Base-by-base conservation (phyloP, 192 early-diverging fungal genomes). In the Backusella morwellensis region DNA sequence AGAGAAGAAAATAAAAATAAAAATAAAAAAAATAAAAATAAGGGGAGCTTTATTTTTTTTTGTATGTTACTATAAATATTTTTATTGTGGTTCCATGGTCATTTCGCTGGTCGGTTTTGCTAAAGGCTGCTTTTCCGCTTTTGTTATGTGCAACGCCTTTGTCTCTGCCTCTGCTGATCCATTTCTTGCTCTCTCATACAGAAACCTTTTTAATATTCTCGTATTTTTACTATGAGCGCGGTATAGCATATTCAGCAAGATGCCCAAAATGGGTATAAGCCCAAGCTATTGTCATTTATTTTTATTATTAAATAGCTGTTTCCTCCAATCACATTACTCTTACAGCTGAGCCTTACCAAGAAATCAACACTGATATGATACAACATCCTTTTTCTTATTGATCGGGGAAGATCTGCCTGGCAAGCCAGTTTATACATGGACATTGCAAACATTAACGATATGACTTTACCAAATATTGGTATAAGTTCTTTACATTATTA, bases 341-440 rank as follows among this genome's bases (percentile, higher is more conserved):
- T 34, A 15, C 23, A 0, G 12, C 17, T 44, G 15, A 66, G 2
- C 72, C 78, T 36, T 81, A 77, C 80, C 72, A 81, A 35, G 26
- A 81, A 81, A 56, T 81, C 76, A 6, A 81, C 73, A 0, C 21
- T 74, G 32, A 77, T 70, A 50, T 81, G 75, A 63, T 74, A 81
- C 19, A 77, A 12, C 80, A 81, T 81, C 9, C 63, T 40, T 8
- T 73, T 29, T 29, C 68, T 72, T 26, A 81, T 40, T 0, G 50
- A 35, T 38, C 50, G 17, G 8, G 76, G 73, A 38, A 81, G n/a
- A 50, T 77, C 73, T 1, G 76, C 76, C 47, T 77, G 26, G 54
- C 76, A 77, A 29, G 80, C 80, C 21, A 81, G 21, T 15, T 59
- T 72, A 34, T 75, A 81, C 29, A 81, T 21, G 0, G 54, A 74